A percentile compares a stretch with the other conserved stretches of the same genome.
Evolutionary conservation across 2,329 filamentous ascomycete genomes (phyloP).

Genomic region (Daldinia eschscholtzii): DNA sequence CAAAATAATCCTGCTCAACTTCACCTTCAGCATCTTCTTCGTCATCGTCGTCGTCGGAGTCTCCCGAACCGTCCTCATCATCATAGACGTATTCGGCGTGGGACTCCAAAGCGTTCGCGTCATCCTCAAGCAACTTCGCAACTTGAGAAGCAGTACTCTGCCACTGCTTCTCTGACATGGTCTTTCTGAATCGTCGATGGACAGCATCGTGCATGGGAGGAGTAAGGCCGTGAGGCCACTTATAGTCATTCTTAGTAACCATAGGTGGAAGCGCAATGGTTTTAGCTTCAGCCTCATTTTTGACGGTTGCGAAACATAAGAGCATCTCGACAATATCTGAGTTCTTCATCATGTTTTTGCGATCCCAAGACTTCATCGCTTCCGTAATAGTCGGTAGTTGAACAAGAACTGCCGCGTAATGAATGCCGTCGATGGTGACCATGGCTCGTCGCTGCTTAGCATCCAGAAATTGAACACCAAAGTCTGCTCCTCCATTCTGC

Average conservation of each 20-base stretch:
- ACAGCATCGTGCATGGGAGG: constrained; percentile 89
- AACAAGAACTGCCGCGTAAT: constrained; percentile 83
- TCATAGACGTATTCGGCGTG: constrained; percentile 74
- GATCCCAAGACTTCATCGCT: constrained; percentile 94
- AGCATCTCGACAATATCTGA: constrained; percentile 93
- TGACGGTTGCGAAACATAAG: constrained; percentile 77
- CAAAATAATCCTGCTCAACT: constrained; percentile 64
- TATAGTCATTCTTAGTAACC: constrained; percentile 72
- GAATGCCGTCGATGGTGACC: constrained; percentile 75
- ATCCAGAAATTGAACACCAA: constrained; percentile 84
- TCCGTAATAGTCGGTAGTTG: constrained; percentile 90
- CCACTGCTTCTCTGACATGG: constrained; percentile 84
- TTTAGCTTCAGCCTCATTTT: constrained; percentile 74
- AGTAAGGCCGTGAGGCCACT: constrained; percentile 87
- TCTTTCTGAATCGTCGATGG: constrained; percentile 85
- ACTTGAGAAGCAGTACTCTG: constrained; percentile 87
- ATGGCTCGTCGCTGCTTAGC: constrained; percentile 79
- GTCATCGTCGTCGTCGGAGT: constrained; percentile 43
- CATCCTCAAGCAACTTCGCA: constrained; percentile 77
- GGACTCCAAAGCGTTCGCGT: constrained; percentile 71
- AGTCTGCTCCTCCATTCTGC: constrained; percentile 77
- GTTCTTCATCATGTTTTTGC: constrained; percentile 87
- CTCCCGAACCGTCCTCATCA: constrained; percentile 49
- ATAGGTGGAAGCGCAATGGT: constrained; percentile 77
- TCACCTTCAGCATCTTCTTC: constrained; percentile 63